A percentile compares a stretch with the other conserved stretches of the same genome.
phyloP scores from a whole-genome alignment of 306 rosid genomes.

The Heteromeles arbutifolia region DNA sequence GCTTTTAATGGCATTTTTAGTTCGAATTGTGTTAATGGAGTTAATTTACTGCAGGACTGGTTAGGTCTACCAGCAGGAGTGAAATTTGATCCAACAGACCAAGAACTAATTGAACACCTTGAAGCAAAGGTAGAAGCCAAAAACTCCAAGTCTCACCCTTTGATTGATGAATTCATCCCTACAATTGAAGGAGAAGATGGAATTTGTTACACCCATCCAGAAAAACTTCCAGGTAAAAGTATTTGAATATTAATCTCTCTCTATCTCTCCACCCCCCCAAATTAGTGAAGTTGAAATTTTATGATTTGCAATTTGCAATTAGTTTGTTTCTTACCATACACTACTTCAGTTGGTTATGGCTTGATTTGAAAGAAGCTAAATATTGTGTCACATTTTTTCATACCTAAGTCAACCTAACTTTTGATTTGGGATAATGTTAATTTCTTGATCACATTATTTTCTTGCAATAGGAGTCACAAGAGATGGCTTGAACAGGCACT shows the following conservation, averaged over 20 bases:
- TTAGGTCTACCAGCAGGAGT: conserved; percentile 98
- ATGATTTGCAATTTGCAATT: not conserved
- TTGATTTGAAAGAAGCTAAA: not conserved
- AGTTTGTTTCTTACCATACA: not conserved
- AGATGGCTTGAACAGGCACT: conserved; percentile 93
- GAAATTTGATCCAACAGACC: conserved; percentile 98
- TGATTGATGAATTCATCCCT: conserved; percentile 95
- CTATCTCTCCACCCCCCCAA: not conserved
- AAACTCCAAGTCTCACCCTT: conserved; percentile 84
- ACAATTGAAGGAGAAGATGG: conserved; percentile 99
- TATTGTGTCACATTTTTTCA: conserved; percentile 24
- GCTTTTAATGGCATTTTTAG: not conserved
- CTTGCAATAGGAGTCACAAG: conserved; percentile 62
- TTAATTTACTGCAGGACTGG: conserved; percentile 64
- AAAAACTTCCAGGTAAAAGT: conserved; percentile 81
- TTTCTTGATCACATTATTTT: not conserved
- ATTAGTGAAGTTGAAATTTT: not conserved
- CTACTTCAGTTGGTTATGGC: conserved; percentile 18
- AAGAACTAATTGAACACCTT: conserved; percentile 93
- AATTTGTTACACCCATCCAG: conserved; percentile 98
- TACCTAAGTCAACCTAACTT: conserved; percentile 64
- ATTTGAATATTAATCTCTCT: not conserved
- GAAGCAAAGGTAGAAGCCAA: conserved; percentile 91
- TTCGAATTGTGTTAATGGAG: not conserved
- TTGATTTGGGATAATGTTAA: conserved; percentile 14